phyloP scores from a whole-genome alignment of 1,284 basidiomycete species.

The Marasmius fiardii region DNA sequence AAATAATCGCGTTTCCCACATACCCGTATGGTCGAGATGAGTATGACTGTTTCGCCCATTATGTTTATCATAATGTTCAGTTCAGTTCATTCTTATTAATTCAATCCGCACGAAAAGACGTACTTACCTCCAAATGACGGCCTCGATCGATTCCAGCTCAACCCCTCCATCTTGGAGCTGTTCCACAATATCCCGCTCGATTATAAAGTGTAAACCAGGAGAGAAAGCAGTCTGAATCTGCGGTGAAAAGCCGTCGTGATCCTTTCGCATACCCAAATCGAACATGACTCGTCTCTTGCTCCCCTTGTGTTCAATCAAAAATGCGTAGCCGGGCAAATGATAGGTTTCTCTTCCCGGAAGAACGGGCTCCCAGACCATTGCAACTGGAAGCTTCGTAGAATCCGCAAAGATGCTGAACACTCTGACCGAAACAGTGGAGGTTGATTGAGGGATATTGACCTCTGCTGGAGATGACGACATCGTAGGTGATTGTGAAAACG shows the following conservation, averaged over 20 bases:
- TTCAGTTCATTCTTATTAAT: background rate
- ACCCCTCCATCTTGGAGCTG: conserved; percentile 18
- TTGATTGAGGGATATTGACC: conserved; percentile 11
- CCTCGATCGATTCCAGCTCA: conserved; percentile 15
- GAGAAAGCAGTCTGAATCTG: background rate
- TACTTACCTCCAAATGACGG: conserved; percentile 22
- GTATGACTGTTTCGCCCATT: conserved; percentile 20
- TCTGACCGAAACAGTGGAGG: conserved; percentile 15
- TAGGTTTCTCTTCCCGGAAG: conserved; percentile 16
- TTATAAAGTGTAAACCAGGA: conserved; percentile 2
- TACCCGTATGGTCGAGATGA: conserved; percentile 22
- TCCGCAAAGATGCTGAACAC: conserved; percentile 12
- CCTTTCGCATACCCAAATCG: conserved; percentile 21
- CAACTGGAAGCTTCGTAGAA: background rate
- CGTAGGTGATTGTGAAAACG: too few species aligned
- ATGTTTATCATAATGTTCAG: background rate
- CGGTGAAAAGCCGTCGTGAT: conserved; percentile 17
- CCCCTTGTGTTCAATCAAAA: conserved; percentile 19
- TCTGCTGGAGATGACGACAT: background rate
- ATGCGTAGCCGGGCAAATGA: conserved; percentile 15
- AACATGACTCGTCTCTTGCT: conserved; percentile 19
- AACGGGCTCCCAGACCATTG: conserved; percentile 14
- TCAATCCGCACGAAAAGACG: background rate
- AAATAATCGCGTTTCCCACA: too few species aligned
- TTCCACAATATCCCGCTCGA: conserved; percentile 18